A percentile compares a stretch with the other conserved stretches of the same genome.
These are phyloP conservation scores for Psophocarpus tetragonolobus DNA, from an alignment of 306 rosid genomes.

Conservation along the genomic window DNA sequence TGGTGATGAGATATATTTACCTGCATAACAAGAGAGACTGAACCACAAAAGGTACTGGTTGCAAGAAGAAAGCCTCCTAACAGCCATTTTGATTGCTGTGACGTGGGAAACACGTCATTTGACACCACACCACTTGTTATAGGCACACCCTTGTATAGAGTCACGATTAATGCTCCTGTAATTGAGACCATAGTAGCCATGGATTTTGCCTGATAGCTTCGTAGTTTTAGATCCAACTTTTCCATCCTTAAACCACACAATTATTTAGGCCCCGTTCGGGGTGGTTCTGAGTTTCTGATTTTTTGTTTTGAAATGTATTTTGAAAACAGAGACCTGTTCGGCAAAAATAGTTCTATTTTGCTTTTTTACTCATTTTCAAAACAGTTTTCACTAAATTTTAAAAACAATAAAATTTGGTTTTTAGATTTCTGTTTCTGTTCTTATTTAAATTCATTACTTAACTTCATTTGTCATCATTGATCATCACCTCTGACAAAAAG, in stretches of 20 bases:
- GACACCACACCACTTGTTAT: neutral
- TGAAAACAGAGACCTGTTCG: too few relatives aligned
- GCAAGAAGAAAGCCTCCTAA: slow-evolving; percentile 46
- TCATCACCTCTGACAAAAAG: too few relatives aligned
- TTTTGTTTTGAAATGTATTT: too few relatives aligned
- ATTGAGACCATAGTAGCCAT: slow-evolving; percentile 44
- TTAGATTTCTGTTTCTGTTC: too few relatives aligned
- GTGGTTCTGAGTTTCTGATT: too few relatives aligned
- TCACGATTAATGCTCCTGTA: slow-evolving; percentile 42
- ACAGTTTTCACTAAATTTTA: too few relatives aligned
- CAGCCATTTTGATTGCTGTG: slow-evolving; percentile 37
- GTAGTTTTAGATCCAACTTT: slow-evolving; percentile 30
- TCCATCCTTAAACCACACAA: slow-evolving; percentile 42
- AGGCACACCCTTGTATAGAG: slow-evolving; percentile 42
- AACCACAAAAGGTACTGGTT: slow-evolving; percentile 2
- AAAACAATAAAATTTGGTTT: too few relatives aligned
- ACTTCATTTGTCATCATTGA: too few relatives aligned
- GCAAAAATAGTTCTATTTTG: too few relatives aligned
- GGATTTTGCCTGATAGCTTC: slow-evolving; percentile 40
- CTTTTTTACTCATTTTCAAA: too few relatives aligned
- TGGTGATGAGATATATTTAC: neutral
- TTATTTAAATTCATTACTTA: too few relatives aligned
- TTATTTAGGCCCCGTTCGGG: too few relatives aligned
- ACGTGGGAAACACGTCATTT: neutral
- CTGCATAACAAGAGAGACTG: slow-evolving; percentile 26